Conservation (phyloP, 2,329 filamentous ascomycete genomes). For the Neocucurbitaria cava region DNA sequence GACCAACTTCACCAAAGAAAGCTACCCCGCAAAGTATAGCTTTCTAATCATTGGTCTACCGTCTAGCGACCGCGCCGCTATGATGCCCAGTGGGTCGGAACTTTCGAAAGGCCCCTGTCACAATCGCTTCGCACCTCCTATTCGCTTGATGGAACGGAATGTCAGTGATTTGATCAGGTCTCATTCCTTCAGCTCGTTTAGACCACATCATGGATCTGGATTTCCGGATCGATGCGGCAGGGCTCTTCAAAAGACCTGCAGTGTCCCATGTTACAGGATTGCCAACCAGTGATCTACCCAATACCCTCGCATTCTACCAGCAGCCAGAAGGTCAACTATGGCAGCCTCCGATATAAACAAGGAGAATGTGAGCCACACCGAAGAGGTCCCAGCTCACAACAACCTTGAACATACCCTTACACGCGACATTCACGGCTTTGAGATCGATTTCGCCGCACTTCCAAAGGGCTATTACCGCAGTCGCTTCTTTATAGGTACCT, state of each 20-base stretch:
- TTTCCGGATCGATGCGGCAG: background rate
- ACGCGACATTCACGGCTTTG: constrained; percentile 15
- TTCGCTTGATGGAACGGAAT: background rate
- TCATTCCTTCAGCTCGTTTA: background rate
- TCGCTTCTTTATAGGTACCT: constrained; percentile 18
- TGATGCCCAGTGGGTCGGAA: background rate
- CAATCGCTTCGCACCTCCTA: background rate
- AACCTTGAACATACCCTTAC: constrained; percentile 9
- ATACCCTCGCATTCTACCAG: background rate
- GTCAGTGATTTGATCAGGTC: background rate
- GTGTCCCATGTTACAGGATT: background rate
- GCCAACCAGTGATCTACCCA: background rate
- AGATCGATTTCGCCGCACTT: constrained; percentile 13
- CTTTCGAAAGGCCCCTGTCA: background rate
- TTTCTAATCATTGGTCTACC: background rate
- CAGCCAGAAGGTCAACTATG: background rate
- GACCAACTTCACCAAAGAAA: background rate
- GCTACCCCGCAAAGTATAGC: background rate
- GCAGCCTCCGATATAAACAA: background rate
- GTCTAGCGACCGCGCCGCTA: background rate
- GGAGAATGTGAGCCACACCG: background rate
- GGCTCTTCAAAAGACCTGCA: background rate
- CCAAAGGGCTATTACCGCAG: constrained; percentile 19
- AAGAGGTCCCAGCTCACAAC: background rate
- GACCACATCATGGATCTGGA: background rate